Evolutionary conservation across 345 rosid species (phyloP).

Genomic region (Anastatica hierochuntica): DNA sequence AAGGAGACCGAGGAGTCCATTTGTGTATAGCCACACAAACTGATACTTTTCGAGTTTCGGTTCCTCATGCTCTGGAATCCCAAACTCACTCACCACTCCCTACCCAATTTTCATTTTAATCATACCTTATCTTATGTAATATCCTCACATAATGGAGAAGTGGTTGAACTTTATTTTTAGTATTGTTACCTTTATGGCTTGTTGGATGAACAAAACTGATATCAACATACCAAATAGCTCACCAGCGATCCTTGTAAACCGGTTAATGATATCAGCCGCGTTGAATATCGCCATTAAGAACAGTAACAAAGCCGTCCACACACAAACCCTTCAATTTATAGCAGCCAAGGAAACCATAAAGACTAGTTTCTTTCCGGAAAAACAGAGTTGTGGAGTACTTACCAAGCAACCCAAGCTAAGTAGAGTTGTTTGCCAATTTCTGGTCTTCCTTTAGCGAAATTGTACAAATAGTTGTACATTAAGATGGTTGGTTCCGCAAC

Average conservation of each 20-base stretch:
- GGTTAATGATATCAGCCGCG: conserved; percentile 53
- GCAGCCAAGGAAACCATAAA: not conserved
- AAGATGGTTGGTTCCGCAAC: conserved; percentile 91
- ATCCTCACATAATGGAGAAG: too few species aligned
- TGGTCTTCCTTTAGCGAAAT: conserved; percentile 54
- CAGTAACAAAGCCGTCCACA: conserved; percentile 77
- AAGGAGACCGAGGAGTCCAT: conserved; percentile 55
- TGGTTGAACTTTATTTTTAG: not conserved
- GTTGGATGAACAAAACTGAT: conserved; percentile 67
- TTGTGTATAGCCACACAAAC: conserved; percentile 56
- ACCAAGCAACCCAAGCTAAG: conserved; percentile 94
- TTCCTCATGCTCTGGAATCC: conserved; percentile 36
- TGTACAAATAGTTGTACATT: too few species aligned
- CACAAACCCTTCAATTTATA: conserved; percentile 57
- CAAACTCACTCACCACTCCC: conserved; percentile 55
- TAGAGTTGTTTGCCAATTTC: conserved; percentile 52
- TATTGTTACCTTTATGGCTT: conserved; percentile 63
- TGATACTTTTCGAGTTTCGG: conserved; percentile 30
- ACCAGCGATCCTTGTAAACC: conserved; percentile 76
- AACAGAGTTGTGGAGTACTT: not conserved
- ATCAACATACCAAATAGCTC: conserved; percentile 85
- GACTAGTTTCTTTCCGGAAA: too few species aligned
- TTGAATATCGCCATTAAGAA: conserved; percentile 52
- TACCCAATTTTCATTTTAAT: conserved; percentile 25
- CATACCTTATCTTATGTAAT: too few species aligned